These are phyloP conservation scores for Xenosphaeropsis pyriputrescens DNA, from an alignment of 2,329 filamentous ascomycete genomes.

Conservation along the genomic window DNA sequence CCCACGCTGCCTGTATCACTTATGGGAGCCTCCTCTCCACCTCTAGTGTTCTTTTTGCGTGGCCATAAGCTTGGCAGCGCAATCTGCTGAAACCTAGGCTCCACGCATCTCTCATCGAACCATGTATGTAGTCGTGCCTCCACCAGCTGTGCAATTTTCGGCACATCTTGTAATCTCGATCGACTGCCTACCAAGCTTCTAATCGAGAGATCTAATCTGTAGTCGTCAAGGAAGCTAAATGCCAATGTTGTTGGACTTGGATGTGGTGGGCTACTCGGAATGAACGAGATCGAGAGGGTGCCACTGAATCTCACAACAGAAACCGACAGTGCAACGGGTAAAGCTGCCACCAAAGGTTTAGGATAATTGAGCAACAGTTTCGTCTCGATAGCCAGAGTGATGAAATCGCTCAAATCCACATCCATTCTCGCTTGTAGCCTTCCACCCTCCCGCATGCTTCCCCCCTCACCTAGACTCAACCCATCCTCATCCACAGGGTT, in stretches of 20 bases:
- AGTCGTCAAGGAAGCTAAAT: slow-evolving; percentile 87
- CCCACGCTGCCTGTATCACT: slow-evolving; percentile 26
- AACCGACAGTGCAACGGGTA: slow-evolving; percentile 84
- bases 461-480: slow-evolving; percentile 30
- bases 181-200: slow-evolving; percentile 66
- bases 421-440: slow-evolving; percentile 91
- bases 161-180: slow-evolving; percentile 71
- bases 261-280: slow-evolving; percentile 55
- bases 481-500: slow-evolving; percentile 82
- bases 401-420: slow-evolving; percentile 89
- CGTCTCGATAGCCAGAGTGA: slow-evolving; percentile 88
- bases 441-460: slow-evolving; percentile 27
- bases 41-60: slow-evolving; percentile 67
- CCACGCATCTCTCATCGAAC: slow-evolving; percentile 79
- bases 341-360: slow-evolving; percentile 71
- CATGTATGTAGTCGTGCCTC: slow-evolving; percentile 69
- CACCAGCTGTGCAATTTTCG: slow-evolving; percentile 75
- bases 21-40: slow-evolving; percentile 40
- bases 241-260: slow-evolving; percentile 75
- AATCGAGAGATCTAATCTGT: slow-evolving; percentile 70
- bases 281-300: slow-evolving; percentile 84
- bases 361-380: slow-evolving; percentile 92
- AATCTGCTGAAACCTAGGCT: slow-evolving; percentile 78
- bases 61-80: slow-evolving; percentile 74
- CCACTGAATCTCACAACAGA: slow-evolving; percentile 90